Evolutionary conservation across 495 filamentous ascomycete species (phyloP), one percentile per base, ranked within the genome.

Genomic region (Hyaloscypha variabilis): DNA sequence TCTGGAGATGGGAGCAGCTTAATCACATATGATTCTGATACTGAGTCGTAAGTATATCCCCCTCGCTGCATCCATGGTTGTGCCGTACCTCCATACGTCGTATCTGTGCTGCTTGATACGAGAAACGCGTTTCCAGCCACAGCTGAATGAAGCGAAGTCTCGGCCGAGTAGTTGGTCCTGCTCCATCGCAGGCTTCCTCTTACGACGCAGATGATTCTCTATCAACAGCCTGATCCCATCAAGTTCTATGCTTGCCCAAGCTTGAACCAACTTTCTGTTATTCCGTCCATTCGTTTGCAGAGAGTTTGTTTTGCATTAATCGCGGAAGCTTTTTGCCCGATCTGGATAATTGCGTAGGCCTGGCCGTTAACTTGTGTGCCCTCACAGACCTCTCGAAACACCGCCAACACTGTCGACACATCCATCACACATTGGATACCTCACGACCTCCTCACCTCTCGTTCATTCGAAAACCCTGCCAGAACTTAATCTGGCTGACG

Each of bases 361-460:
- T 52, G 28, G 56, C 63, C 58, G 24, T 60, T 57, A 62, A 28
- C 55, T 58, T 25, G n/a, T 24, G 19, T 14, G 58, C 50, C 51
- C 30, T 39, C 30, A 60, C 58, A 67, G 66, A 58, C 51, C 56
- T 25, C 66, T 31, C 71, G 87, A 85, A 60, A 78, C 81, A 55
- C 88, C 85, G 63, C 39, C 39, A 14, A 90, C 77, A 64, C 83
- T 91, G 61, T 87, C 88, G 50, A 82, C 87, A 30, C 89, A 89
- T 75, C 83, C 89, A 42, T 94, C 91, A 29, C 92, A 95, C 73
- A 81, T 88, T 67, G 91, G 88, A 62, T 90, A 91, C 75, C 81
- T 94, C 60, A 94, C 93, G 30, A 87, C 90, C 14, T 94, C 91
- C 19, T 94, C 93, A 28, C 93, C 92, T 30, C 77, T 93, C 59